Conservation (phyloP, 2,329 filamentous ascomycete genomes). For the Fusarium mangiferae region DNA sequence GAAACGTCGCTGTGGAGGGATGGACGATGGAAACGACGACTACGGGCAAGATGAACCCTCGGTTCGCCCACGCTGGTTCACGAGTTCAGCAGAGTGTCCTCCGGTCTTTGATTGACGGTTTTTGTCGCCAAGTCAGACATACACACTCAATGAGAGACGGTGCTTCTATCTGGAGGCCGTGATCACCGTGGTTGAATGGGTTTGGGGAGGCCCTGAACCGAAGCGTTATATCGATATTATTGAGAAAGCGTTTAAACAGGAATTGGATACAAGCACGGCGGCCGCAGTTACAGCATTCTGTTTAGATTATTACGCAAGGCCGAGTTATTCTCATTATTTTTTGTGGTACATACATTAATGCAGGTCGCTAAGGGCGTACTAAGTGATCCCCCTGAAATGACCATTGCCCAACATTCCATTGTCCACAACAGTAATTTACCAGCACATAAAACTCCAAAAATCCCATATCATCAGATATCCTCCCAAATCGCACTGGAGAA, state of each 20-base stretch:
- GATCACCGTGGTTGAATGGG: not conserved
- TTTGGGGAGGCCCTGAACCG: not conserved
- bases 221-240: not conserved
- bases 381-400: not conserved
- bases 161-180: rapidly evolving
- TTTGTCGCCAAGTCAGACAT: not conserved
- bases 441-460: not conserved
- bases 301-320: too few relatives aligned
- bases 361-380: rapidly evolving
- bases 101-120: not conserved
- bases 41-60: not conserved
- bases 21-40: too few relatives aligned
- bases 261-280: not conserved
- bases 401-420: not conserved
- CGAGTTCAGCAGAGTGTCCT: not conserved
- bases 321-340: rapidly evolving
- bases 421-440: not conserved
- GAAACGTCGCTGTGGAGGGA: not conserved
- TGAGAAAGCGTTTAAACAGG: not conserved
- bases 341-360: too few relatives aligned
- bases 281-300: not conserved
- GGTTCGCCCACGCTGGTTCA: not conserved
- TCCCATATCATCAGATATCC: rapidly evolving
- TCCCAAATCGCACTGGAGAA: rapidly evolving
- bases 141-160: rapidly evolving